Conservation (phyloP, 2,329 filamentous ascomycete species). For the Alternaria hordeiaustralica region DNA sequence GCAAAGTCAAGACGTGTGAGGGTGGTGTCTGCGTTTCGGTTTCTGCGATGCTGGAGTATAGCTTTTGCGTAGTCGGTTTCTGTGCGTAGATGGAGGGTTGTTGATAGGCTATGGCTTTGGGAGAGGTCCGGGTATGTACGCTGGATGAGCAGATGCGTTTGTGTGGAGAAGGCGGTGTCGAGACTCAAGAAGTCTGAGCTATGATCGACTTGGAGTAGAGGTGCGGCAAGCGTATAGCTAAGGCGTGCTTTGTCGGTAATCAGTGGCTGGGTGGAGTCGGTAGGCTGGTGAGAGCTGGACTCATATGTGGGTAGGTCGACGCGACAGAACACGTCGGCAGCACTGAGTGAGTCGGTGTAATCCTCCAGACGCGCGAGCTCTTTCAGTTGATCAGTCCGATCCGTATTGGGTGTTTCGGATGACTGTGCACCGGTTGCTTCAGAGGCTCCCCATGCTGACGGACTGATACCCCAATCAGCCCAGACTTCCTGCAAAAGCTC, state of each 20-base stretch:
- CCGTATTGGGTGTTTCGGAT: not conserved
- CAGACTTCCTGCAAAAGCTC: constrained; percentile 70
- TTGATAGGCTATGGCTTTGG: not conserved
- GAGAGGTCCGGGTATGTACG: constrained; percentile 17
- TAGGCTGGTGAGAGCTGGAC: constrained; percentile 47
- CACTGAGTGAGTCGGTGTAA: constrained; percentile 68
- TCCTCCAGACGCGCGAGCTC: constrained; percentile 59
- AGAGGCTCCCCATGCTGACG: constrained; percentile 59
- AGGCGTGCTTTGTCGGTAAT: constrained; percentile 60
- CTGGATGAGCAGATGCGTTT: constrained; percentile 27
- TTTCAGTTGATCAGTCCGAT: constrained; percentile 2
- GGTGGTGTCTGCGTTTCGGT: constrained; percentile 15
- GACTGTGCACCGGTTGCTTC: not conserved
- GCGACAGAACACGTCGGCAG: constrained; percentile 66
- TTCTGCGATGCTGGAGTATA: constrained; percentile 40
- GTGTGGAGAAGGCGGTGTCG: constrained; percentile 42
- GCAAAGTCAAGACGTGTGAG: constrained; percentile 52
- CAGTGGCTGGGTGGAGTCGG: constrained; percentile 70
- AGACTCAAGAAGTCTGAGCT: constrained; percentile 53
- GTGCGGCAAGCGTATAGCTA: constrained; percentile 62
- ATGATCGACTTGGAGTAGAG: constrained; percentile 61
- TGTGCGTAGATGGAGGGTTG: not conserved
- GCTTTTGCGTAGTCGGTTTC: constrained; percentile 29
- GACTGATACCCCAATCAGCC: constrained; percentile 71
- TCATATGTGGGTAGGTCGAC: constrained; percentile 54